Base-by-base conservation (phyloP, 441 rosid genomes). In the Populus tomentosa region DNA sequence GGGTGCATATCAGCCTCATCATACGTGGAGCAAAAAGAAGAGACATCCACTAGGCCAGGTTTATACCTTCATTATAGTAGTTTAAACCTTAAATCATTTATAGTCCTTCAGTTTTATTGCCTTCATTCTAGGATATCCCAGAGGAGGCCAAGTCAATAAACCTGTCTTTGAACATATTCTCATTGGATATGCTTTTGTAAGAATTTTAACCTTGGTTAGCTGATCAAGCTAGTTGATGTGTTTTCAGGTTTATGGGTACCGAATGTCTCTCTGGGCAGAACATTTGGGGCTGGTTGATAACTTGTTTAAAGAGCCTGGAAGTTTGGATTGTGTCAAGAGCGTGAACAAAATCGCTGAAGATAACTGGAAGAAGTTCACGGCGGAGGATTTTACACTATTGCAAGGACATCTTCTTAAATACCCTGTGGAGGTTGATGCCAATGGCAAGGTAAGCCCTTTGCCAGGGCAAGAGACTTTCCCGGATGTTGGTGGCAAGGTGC, bases 191-290 rank as follows among this genome's bases (percentile, higher is more conserved):
- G n/a, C 35, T 46, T 7, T 40, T 23, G 46, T 16, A 1, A 21
- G 67, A n/a, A 59, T 21, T 23, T 14, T 16, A 67, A 80, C 67
- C 38, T 13, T 40, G 40, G 6, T 6, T 32, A 77, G 38, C 61
- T 64, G 46, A 72, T 79, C 59, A 56, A 67, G 53, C 36, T 21
- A 36, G 38, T 16, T 59, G 18, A 24, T 74, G 67, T 71, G 21
- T 59, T 24, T 82, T 63, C 87, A 91, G 95, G 87, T 91, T 30
- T 89, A 87, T 16, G 95, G 97, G 72, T 94, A 90, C 75, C 85
- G 98, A 75, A 90, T 91, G 94, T 92, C 98, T 7, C 80, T 94
- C 33, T 92, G 98, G 98, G 93, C 92, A 4, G 98, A 94, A 79
- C 98, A 94, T 83, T 69, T 90, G 85, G 95, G 87, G 23, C 46